Conservation (phyloP, 2,329 filamentous ascomycete species). For the Alternaria rosae region DNA sequence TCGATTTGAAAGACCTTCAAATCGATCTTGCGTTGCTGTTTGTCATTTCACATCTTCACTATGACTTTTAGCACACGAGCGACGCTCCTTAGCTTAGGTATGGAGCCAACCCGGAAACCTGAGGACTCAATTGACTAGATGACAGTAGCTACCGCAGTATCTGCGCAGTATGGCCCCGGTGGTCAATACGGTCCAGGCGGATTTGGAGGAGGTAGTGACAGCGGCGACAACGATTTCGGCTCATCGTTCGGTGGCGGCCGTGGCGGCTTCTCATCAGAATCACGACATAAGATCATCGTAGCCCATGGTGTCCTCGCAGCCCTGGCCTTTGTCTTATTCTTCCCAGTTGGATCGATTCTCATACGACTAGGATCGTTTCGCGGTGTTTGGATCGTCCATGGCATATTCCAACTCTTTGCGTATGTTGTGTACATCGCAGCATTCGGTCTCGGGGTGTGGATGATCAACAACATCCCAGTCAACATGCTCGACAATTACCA, state of each 20-base stretch:
- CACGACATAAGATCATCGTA: constrained; percentile 40
- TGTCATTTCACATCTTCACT: neutral
- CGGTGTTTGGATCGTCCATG: constrained; percentile 54
- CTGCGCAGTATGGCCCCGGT: constrained; percentile 22
- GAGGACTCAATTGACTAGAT: constrained; percentile 7
- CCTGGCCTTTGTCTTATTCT: constrained; percentile 55
- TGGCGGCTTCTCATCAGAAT: constrained; percentile 5
- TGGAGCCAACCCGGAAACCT: neutral
- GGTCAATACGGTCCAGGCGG: constrained; percentile 18
- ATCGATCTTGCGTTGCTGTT: neutral
- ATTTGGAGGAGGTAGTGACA: constrained; percentile 8
- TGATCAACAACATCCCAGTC: constrained; percentile 50
- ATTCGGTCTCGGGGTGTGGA: constrained; percentile 59
- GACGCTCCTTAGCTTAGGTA: constrained; percentile 24
- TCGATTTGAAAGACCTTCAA: neutral
- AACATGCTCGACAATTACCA: constrained; percentile 53
- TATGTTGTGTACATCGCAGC: constrained; percentile 58
- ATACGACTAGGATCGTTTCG: constrained; percentile 52
- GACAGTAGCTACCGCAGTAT: constrained; percentile 16
- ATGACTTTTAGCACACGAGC: constrained; percentile 18
- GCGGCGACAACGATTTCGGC: constrained; percentile 6
- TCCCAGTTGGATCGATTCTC: constrained; percentile 54
- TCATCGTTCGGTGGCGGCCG: constrained; percentile 8
- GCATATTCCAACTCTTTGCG: constrained; percentile 57
- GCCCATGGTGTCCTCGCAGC: constrained; percentile 55